A percentile compares a stretch with the other conserved stretches of the same genome.
phyloP scores from a whole-genome alignment of 2,329 filamentous ascomycete genomes.

The Laburnicola sp. region DNA sequence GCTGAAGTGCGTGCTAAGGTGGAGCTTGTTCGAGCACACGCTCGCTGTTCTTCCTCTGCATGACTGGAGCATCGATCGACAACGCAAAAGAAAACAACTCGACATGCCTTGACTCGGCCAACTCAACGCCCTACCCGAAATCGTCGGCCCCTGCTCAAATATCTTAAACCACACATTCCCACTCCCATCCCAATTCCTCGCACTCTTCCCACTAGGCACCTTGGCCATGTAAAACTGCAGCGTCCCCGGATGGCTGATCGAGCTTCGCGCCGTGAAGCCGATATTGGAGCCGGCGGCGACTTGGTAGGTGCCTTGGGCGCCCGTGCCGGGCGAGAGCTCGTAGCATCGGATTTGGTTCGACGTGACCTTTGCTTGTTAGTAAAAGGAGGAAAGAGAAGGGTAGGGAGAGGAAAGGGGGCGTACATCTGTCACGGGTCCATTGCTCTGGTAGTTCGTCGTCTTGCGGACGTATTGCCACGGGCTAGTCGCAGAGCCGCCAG shows the following conservation, averaged over 20 bases:
- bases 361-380: slow-evolving; percentile 14
- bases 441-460: slow-evolving; percentile 42
- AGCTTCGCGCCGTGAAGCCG: slow-evolving; percentile 33
- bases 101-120: slow-evolving; percentile 12
- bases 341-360: slow-evolving; percentile 27
- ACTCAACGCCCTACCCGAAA: slow-evolving; percentile 4
- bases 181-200: slow-evolving; percentile 36
- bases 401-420: not conserved
- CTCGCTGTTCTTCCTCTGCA: too few relatives aligned
- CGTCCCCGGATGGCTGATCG: slow-evolving; percentile 39
- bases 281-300: slow-evolving; percentile 33
- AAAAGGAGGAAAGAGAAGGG: not conserved
- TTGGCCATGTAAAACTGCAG: slow-evolving; percentile 46
- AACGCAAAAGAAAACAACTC: too few relatives aligned
- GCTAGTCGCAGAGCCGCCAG: slow-evolving; percentile 22
- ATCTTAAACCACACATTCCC: slow-evolving; percentile 45
- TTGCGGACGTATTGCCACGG: slow-evolving; percentile 44
- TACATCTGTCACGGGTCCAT: slow-evolving; percentile 37
- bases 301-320: slow-evolving; percentile 4
- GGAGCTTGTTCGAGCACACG: too few relatives aligned
- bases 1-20: too few relatives aligned
- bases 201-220: slow-evolving; percentile 36
- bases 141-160: slow-evolving; percentile 21
- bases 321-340: slow-evolving; percentile 21
- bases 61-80: too few relatives aligned